Conservation (phyloP, 805 yeast species). For the Tetrapisispora phaffii region DNA sequence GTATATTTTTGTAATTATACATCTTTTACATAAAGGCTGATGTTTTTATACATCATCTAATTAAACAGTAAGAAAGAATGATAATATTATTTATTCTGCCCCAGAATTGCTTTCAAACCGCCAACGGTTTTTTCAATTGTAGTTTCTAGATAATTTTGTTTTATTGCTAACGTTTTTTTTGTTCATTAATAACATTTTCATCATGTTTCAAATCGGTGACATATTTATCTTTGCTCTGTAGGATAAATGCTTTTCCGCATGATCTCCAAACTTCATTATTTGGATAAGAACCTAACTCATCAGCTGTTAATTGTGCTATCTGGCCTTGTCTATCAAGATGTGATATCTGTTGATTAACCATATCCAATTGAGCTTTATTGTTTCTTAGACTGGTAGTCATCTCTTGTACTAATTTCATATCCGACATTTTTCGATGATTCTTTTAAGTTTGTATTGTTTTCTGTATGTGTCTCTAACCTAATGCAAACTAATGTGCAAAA, state of each 20-base stretch:
- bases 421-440: background rate
- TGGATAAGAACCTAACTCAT: conserved; percentile 43
- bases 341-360: conserved; percentile 23
- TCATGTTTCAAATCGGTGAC: conserved; percentile 41
- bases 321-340: conserved; percentile 30
- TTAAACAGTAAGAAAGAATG: background rate
- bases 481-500: too few species aligned
- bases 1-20: background rate
- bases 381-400: conserved; percentile 22
- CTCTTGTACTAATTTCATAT: conserved; percentile 10
- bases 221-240: conserved; percentile 35
- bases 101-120: conserved; percentile 42
- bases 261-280: conserved; percentile 68
- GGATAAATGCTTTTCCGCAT: conserved; percentile 65
- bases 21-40: background rate
- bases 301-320: conserved; percentile 46
- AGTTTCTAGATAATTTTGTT: conserved; percentile 61
- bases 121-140: conserved; percentile 67
- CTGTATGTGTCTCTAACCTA: too few species aligned
- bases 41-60: background rate
- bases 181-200: conserved; percentile 45
- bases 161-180: conserved; percentile 53
- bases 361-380: conserved; percentile 22
- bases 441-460: background rate
- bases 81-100: conserved; percentile 5